Evolutionary conservation across 306 rosid species (phyloP), one percentile per base, ranked within the genome.

Genomic region (Prunus kanzakura): DNA sequence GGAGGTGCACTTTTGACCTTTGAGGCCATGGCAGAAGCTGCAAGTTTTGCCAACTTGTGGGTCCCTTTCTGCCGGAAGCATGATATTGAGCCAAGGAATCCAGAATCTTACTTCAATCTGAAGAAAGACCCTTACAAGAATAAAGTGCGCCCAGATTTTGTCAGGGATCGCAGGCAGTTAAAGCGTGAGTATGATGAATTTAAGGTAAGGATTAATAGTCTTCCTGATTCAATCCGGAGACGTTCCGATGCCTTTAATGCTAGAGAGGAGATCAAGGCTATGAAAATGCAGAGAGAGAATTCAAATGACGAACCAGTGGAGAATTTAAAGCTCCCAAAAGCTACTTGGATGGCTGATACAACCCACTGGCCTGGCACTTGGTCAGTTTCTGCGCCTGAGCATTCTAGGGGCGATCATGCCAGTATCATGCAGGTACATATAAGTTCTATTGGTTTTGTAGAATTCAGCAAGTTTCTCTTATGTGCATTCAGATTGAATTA

Each of bases 11-110:
- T 91, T 32, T 82, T 91, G 27, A 91, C 97, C 47, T 91, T 91
- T 62, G 94, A 91, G 86, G 97, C 97, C 73, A 89, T 87, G 93
- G 97, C 97, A 1, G 92, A 89, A 86, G 97, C 97, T 35, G 89
- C 97, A n/a, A 87, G 89, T 79, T 91, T 91, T 86, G 94, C 94
- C 73, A 78, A 87, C 71, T 49, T 91, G 82, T 91, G 97, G 97
- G 94, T 89, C 18, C 97, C 97, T 4, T 91, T 91, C 79, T 89
- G 94, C 56, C 79, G 94, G 78, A 91, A 91, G 85, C 97, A 91
- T 77, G 82, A 61, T 64, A 82, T 91, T 83, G 97, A 89, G 75
- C 97, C 94, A 3, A 87, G 97, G 84, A 91, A 91, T 73, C 97
- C 97, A 1, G 97, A 91, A 51, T 54, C 92, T 71, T 91, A 91